Conservation (phyloP, 352 stramenopile species). For the Phytophthora capsici region DNA sequence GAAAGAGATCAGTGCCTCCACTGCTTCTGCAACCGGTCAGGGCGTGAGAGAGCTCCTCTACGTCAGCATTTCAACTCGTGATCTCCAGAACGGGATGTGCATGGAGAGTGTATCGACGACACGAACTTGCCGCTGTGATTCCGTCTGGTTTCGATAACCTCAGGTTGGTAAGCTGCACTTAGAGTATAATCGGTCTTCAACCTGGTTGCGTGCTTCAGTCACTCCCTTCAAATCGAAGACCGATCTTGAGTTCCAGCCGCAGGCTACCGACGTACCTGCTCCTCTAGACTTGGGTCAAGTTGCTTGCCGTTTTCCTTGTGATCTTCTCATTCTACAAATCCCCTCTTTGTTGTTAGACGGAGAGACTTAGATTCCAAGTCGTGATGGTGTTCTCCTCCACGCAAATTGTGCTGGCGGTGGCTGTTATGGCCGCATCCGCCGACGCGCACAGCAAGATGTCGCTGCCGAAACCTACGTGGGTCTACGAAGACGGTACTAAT, state of each 20-base stretch:
- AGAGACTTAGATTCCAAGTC: slow-evolving; percentile 5
- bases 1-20: slow-evolving; percentile 1
- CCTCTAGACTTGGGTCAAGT: slow-evolving; percentile 25
- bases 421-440: slow-evolving; percentile 18
- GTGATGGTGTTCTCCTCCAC: slow-evolving; percentile 15
- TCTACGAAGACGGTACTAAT: slow-evolving; percentile 36
- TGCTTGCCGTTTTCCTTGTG: neutral
- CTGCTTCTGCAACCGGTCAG: slow-evolving; percentile 9
- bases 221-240: slow-evolving; percentile 25
- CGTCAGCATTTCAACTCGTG: slow-evolving; percentile 14
- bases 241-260: slow-evolving; percentile 21
- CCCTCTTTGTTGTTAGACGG: slow-evolving; percentile 5
- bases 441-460: slow-evolving; percentile 42
- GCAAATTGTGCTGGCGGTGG: slow-evolving; percentile 11
- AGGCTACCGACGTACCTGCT: neutral
- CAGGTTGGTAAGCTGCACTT: too few relatives aligned
- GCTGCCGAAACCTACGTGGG: slow-evolving; percentile 40
- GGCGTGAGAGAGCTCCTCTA: slow-evolving; percentile 7
- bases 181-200: neutral
- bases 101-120: slow-evolving; percentile 2
- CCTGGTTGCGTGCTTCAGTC: slow-evolving; percentile 1
- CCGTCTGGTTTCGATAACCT: slow-evolving; percentile 21
- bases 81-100: slow-evolving; percentile 10
- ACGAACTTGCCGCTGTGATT: slow-evolving; percentile 12
- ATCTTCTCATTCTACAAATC: slow-evolving; percentile 28